Evolutionary conservation across 1,284 basidiomycete species (phyloP).

Genomic region (Takashimella tepidaria): DNA sequence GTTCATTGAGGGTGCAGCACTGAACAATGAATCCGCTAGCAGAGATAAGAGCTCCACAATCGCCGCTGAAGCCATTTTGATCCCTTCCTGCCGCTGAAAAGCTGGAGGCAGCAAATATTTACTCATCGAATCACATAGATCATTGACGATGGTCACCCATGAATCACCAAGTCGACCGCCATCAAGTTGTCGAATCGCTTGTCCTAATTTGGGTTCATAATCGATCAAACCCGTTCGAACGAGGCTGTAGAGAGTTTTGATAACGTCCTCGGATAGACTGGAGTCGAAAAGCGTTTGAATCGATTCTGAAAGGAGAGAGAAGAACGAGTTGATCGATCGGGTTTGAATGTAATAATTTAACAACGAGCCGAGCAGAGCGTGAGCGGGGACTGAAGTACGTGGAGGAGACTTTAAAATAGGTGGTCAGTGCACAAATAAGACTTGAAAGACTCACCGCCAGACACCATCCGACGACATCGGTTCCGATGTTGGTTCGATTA

Average conservation of each 20-base stretch:
- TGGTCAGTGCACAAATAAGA: neutral
- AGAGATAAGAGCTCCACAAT: slow-evolving; percentile 10
- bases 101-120: neutral
- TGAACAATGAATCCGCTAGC: slow-evolving; percentile 10
- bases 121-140: slow-evolving; percentile 3
- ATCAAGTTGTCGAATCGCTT: neutral
- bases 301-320: slow-evolving; percentile 19
- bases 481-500: slow-evolving; percentile 17
- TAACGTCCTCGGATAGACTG: slow-evolving; percentile 13
- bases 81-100: slow-evolving; percentile 9
- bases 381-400: slow-evolving; percentile 10
- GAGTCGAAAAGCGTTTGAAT: slow-evolving; percentile 18
- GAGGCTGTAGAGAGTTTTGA: slow-evolving; percentile 24
- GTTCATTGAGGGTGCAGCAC: too few species aligned
- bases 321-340: slow-evolving; percentile 22
- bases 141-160: slow-evolving; percentile 13
- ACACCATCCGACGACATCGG: slow-evolving; percentile 31
- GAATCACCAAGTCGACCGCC: slow-evolving; percentile 9
- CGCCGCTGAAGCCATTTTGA: neutral
- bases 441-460: slow-evolving; percentile 29
- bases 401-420: slow-evolving; percentile 5
- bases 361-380: slow-evolving; percentile 19
- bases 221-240: slow-evolving; percentile 18
- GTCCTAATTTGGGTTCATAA: too few species aligned
- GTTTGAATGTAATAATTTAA: slow-evolving; percentile 33